A percentile compares a stretch with the other conserved stretches of the same genome.
Conservation (phyloP, 495 filamentous ascomycete genomes). For the Penicillium egyptiacum region DNA sequence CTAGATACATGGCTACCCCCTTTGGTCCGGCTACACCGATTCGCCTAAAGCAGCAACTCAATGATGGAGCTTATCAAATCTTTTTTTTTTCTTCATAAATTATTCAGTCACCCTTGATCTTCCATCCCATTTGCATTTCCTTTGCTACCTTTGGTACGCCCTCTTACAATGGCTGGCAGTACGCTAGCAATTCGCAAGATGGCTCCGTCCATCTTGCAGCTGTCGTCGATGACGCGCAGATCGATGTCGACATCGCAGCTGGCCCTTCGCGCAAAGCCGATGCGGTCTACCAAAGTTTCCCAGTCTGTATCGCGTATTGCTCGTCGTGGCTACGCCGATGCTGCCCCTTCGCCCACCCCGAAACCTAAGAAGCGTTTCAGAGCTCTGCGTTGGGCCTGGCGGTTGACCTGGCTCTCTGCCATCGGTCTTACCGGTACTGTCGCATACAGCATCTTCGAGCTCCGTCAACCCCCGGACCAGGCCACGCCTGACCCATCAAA, state of each 20-base stretch:
- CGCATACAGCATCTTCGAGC: conserved; percentile 76
- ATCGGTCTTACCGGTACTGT: conserved; percentile 67
- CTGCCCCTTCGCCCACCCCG: conserved; percentile 37
- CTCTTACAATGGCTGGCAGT: conserved; percentile 43
- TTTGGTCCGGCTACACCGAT: conserved; percentile 38
- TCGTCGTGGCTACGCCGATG: conserved; percentile 46
- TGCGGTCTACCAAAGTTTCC: conserved; percentile 25
- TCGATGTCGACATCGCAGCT: conserved; percentile 35
- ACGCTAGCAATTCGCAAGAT: conserved; percentile 43
- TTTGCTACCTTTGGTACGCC: conserved; percentile 13
- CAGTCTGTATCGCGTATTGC: conserved; percentile 34
- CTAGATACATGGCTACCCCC: conserved; percentile 4
- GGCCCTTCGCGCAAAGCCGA: conserved; percentile 27
- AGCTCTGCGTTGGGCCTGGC: conserved; percentile 70
- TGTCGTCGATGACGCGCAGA: conserved; percentile 44
- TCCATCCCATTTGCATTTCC: conserved; percentile 19
- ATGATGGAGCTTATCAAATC: conserved; percentile 23
- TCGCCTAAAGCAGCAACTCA: conserved; percentile 44
- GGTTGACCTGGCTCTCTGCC: conserved; percentile 68
- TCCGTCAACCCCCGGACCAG: conserved; percentile 81
- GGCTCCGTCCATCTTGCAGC: conserved; percentile 38
- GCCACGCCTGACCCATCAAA: conserved; percentile 76
- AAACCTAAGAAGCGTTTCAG: conserved; percentile 50
- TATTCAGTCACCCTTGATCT: conserved; percentile 11
- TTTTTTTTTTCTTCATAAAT: conserved; percentile 27